A percentile compares a stretch with the other conserved stretches of the same genome.
phyloP scores from a whole-genome alignment of 352 stramenopile genomes.

The Phytopythium sindhum region DNA sequence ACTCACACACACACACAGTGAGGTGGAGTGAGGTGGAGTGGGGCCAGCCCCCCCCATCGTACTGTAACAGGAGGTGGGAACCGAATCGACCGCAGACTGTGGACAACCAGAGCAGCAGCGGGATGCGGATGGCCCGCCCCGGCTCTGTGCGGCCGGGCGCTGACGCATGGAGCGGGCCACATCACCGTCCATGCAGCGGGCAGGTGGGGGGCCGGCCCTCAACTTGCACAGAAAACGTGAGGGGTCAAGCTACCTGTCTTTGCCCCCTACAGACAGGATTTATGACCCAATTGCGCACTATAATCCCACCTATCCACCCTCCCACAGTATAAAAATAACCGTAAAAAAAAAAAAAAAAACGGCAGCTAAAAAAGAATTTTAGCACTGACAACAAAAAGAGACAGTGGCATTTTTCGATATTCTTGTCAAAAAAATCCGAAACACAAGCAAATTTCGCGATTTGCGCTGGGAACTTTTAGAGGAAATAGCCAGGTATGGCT shows the following conservation, averaged over 20 bases:
- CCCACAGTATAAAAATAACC: too few species aligned
- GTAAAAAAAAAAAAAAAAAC: neutral
- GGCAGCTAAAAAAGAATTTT: neutral
- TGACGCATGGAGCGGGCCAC: constrained; percentile 12
- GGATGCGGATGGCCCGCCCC: neutral
- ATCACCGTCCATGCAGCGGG: constrained; percentile 9
- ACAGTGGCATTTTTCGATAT: too few species aligned
- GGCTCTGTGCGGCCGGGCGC: constrained; percentile 4
- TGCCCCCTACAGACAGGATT: neutral
- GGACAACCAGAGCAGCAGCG: neutral
- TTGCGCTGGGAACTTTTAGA: neutral
- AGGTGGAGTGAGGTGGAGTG: too few species aligned
- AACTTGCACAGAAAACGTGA: constrained; percentile 15
- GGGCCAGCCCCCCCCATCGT: too few species aligned
- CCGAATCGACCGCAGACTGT: neutral
- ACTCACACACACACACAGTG: too few species aligned
- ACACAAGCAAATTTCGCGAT: neutral
- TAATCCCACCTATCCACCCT: too few species aligned
- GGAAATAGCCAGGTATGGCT: neutral
- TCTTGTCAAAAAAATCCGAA: neutral
- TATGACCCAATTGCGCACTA: neutral
- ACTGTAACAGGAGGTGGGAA: neutral
- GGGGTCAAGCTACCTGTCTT: constrained; percentile 5
- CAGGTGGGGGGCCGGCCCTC: constrained; percentile 5
- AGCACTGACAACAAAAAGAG: neutral